These are phyloP conservation scores for Diaporthe ampelina DNA, from an alignment of 2,329 filamentous ascomycete genomes.

Conservation along the genomic window DNA sequence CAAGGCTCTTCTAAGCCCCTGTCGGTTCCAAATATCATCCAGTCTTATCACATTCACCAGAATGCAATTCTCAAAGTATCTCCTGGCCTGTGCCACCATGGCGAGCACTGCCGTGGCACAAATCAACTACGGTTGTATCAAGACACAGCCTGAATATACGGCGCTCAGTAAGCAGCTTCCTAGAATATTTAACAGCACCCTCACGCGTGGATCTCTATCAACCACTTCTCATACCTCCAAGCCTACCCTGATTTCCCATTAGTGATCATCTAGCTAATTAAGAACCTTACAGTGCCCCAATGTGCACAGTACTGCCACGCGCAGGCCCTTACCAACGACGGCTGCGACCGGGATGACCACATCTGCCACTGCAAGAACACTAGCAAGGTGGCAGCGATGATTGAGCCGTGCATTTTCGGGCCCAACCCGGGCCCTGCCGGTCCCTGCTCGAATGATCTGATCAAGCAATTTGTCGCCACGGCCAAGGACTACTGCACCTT, in stretches of 20 bases:
- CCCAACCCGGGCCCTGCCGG: background rate
- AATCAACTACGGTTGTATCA: slow-evolving; percentile 12
- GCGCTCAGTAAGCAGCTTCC: background rate
- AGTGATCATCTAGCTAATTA: background rate
- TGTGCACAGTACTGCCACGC: slow-evolving; percentile 21
- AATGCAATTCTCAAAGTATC: background rate
- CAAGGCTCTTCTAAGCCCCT: background rate
- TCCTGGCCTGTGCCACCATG: background rate
- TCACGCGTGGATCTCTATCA: background rate
- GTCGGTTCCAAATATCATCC: too few relatives aligned
- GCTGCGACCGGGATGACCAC: slow-evolving; percentile 10
- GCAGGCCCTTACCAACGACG: background rate
- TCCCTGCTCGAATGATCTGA: background rate
- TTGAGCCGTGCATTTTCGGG: slow-evolving; percentile 15
- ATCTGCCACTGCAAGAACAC: slow-evolving; percentile 32
- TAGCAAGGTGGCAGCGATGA: slow-evolving; percentile 7
- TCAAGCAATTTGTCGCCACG: background rate
- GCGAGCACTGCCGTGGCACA: background rate
- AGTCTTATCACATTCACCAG: background rate
- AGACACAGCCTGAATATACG: slow-evolving; percentile 19
- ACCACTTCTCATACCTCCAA: background rate
- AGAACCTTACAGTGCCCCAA: background rate
- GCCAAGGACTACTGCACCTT: slow-evolving; percentile 1
- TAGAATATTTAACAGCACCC: background rate
- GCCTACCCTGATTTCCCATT: too few relatives aligned